Base-by-base conservation (phyloP, 345 rosid genomes). In the Streptanthus diversifolius region DNA sequence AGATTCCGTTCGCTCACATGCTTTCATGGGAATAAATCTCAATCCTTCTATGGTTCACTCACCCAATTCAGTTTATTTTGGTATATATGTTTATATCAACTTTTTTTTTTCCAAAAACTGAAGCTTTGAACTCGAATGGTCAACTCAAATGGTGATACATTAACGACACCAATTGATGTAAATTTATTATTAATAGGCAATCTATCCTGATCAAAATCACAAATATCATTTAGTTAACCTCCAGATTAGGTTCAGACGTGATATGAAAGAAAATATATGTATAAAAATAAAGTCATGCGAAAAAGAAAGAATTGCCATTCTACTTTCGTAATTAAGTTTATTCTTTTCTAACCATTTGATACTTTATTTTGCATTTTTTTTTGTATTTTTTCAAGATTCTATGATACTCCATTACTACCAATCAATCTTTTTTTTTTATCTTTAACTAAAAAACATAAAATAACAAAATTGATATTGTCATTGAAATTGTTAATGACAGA, bases 1-100 rank as follows among this genome's bases (percentile, higher is more conserved):
- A n/a, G 63, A 75, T 75, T 75, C 73, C 69, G n/a, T 68, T 59
- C 63, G 60, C 30, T 53, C 56, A 51, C 53, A 67, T 41, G 62
- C 63, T 67, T 58, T 60, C 58, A 6, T 45, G 32, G 41, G 33
- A 44, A 73, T 24, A 24, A 47, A 15, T 40, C 10, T 35, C 40
- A 35, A 24, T 33, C n/a, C 8, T 72, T 52, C 45, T 60, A 7
- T 5, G 30, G 13, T 32, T 29, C 54, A 35, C 11, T 47, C 43
- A 64, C 32, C 15, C 14, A 47, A 29, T 64, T 41, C 45, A 21
- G 5, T 7, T 27, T 52, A 5, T 15, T 24, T 3, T 9, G 10
- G 27, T 48, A 21, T 18, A 49, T 49, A 12, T 24, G 13, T 25
- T 3, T 17, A 48, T 9, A 48, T 2, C 2, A 33, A 0, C 3